Conservation (phyloP, 2,329 filamentous ascomycete genomes). For the Fusarium verrucosum region DNA sequence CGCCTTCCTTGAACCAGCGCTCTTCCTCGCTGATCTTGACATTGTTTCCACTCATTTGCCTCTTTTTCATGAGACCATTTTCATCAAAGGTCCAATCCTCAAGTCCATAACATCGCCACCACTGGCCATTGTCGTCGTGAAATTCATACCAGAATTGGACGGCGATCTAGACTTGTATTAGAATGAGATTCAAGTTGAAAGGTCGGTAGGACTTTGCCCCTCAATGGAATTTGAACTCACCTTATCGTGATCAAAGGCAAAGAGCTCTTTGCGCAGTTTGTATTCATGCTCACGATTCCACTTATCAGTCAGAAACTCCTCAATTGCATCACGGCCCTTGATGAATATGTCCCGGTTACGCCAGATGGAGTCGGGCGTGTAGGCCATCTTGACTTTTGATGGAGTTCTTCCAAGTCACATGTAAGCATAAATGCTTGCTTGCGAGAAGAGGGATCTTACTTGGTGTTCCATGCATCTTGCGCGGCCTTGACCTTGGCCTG, state of each 20-base stretch:
- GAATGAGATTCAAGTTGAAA: accelerated
- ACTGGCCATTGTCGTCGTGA: constrained; percentile 73
- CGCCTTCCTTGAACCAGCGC: constrained; percentile 75
- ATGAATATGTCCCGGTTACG: constrained; percentile 79
- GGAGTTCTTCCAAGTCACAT: constrained; percentile 63
- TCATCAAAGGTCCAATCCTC: constrained; percentile 81
- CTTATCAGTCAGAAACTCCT: constrained; percentile 74
- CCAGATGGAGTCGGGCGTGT: constrained; percentile 82
- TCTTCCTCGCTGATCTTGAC: constrained; percentile 68
- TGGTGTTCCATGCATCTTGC: constrained; percentile 84
- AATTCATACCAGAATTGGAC: constrained; percentile 95
- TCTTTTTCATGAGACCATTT: constrained; percentile 76
- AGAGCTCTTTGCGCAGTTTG: constrained; percentile 82
- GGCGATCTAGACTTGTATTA: constrained; percentile 64
- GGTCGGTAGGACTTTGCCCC: accelerated
- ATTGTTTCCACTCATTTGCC: constrained; percentile 81
- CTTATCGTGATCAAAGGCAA: constrained; percentile 76
- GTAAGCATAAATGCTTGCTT: not conserved
- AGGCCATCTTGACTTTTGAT: constrained; percentile 71
- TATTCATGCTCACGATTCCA: constrained; percentile 79
- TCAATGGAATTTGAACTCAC: constrained; percentile 41
- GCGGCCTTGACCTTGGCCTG: constrained; percentile 82
- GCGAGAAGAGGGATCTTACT: constrained; percentile 54
- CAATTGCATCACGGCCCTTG: constrained; percentile 72
- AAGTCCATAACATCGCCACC: constrained; percentile 88